phyloP scores from a whole-genome alignment of 83 land plant genomes.

The Picea abies region DNA sequence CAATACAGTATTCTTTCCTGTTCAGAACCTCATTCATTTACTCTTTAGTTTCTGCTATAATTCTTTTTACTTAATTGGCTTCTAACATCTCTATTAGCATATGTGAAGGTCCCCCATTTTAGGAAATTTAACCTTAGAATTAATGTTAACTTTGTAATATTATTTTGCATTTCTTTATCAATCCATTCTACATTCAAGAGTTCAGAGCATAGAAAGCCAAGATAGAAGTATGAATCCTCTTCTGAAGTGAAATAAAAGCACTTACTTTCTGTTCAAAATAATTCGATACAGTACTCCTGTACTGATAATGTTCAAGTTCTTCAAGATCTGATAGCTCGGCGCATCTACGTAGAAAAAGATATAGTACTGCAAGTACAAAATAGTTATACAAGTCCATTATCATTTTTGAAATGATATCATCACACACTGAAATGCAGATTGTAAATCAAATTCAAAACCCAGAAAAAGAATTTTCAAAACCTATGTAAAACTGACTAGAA shows the following conservation, averaged over 20 bases:
- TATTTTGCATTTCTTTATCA: background rate
- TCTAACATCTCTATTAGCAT: too few relatives aligned
- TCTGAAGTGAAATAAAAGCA: background rate
- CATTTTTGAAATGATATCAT: background rate
- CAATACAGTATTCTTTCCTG: too few relatives aligned
- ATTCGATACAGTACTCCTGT: slow-evolving; percentile 81
- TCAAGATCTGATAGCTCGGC: slow-evolving; percentile 88
- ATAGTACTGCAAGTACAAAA: slow-evolving; percentile 67
- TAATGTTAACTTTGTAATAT: background rate
- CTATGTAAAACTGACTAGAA: background rate
- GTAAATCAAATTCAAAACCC: background rate
- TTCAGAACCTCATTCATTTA: too few relatives aligned
- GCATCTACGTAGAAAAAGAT: slow-evolving; percentile 93
- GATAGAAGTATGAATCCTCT: background rate
- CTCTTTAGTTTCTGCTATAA: too few relatives aligned
- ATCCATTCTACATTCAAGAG: background rate
- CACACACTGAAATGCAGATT: background rate
- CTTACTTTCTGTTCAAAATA: slow-evolving; percentile 76
- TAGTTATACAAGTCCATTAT: background rate
- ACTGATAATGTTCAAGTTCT: slow-evolving; percentile 86
- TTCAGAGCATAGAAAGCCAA: background rate
- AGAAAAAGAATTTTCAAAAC: background rate
- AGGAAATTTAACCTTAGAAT: too few relatives aligned
- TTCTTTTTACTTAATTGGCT: too few relatives aligned
- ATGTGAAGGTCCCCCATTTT: too few relatives aligned